These are phyloP conservation scores for Kodamaea fungicola DNA, from an alignment of 1,139 yeast species.

Conservation along the genomic window DNA sequence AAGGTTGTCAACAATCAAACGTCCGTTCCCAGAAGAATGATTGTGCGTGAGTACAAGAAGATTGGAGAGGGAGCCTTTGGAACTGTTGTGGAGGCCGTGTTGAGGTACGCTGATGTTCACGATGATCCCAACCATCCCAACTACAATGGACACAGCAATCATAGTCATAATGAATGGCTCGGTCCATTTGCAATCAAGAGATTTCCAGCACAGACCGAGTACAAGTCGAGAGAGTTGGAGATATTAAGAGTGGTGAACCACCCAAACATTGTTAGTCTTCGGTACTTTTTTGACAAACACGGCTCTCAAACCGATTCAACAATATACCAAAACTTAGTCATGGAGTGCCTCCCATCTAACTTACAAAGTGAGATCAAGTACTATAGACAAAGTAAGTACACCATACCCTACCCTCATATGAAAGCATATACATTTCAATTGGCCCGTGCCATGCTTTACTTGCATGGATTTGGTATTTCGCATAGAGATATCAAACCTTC, in stretches of 20 bases:
- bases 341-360: slow-evolving; percentile 83
- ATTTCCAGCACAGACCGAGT: slow-evolving; percentile 83
- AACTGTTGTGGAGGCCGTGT: slow-evolving; percentile 72
- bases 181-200: slow-evolving; percentile 83
- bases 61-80: slow-evolving; percentile 88
- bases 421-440: slow-evolving; percentile 78
- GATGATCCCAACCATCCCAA: slow-evolving; percentile 10
- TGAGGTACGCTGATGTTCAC: slow-evolving; percentile 25
- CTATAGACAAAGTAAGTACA: slow-evolving; percentile 58
- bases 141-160: neutral
- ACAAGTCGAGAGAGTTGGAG: slow-evolving; percentile 75
- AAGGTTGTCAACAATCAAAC: slow-evolving; percentile 65
- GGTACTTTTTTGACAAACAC: slow-evolving; percentile 65
- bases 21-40: slow-evolving; percentile 54
- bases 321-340: slow-evolving; percentile 72
- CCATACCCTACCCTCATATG: slow-evolving; percentile 70
- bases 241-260: slow-evolving; percentile 70
- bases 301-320: slow-evolving; percentile 52
- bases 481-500: slow-evolving; percentile 84
- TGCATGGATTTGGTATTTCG: slow-evolving; percentile 75
- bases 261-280: slow-evolving; percentile 69
- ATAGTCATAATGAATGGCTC: slow-evolving; percentile 39
- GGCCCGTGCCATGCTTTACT: slow-evolving; percentile 76
- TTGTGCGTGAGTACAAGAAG: slow-evolving; percentile 64
- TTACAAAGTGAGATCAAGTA: slow-evolving; percentile 71